Evolutionary conservation across 2,329 filamentous ascomycete species (phyloP).

Genomic region (Cordyceps fumosorosea): DNA sequence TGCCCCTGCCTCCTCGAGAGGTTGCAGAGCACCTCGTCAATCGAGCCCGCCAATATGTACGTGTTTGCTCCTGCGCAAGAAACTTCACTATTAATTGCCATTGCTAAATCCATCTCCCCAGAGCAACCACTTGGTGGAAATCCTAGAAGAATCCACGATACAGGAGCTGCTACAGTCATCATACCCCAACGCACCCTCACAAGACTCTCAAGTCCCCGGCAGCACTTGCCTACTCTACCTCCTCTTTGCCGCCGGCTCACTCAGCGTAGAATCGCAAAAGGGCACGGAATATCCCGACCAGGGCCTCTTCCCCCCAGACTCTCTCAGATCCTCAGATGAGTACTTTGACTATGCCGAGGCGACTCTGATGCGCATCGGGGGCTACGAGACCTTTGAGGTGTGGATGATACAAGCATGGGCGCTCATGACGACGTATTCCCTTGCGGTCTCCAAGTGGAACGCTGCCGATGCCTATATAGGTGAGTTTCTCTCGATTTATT

Average conservation of each 20-base stretch:
- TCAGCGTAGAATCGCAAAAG: not conserved
- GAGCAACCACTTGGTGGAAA: conserved; percentile 54
- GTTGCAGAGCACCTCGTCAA: conserved; percentile 39
- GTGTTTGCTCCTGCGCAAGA: not conserved
- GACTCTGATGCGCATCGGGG: conserved; percentile 37
- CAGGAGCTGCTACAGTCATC: conserved; percentile 42
- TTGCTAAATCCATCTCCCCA: conserved; percentile 21
- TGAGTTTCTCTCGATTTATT: conserved; percentile 22
- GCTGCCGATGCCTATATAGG: conserved; percentile 57
- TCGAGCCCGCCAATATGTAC: not conserved
- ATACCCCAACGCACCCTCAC: conserved; percentile 46
- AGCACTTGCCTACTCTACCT: conserved; percentile 56
- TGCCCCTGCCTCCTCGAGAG: conserved; percentile 48
- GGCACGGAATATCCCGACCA: not conserved
- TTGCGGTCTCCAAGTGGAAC: conserved; percentile 55
- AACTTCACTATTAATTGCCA: not conserved
- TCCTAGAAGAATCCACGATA: conserved; percentile 49
- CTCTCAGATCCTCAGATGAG: conserved; percentile 49
- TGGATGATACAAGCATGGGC: conserved; percentile 59
- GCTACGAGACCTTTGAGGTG: conserved; percentile 56
- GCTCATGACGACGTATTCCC: conserved; percentile 58
- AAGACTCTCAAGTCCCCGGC: conserved; percentile 39
- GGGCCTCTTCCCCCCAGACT: conserved; percentile 21
- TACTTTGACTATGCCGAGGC: conserved; percentile 56
- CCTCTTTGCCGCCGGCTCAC: conserved; percentile 51